Conservation (phyloP, 2,329 filamentous ascomycete genomes). For the Lasiodiplodia gonubiensis region DNA sequence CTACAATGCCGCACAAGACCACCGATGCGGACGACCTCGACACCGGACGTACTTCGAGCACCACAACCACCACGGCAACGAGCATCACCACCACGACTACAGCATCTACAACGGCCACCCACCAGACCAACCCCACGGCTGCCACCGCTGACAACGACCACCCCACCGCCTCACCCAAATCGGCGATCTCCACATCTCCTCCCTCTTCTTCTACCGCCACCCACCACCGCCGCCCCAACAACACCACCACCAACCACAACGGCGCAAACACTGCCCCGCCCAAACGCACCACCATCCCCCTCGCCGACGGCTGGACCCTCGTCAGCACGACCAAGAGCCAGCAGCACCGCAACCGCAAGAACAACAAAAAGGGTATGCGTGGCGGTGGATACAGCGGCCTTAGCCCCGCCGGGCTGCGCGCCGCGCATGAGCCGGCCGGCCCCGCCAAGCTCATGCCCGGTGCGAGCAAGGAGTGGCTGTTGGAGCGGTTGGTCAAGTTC, state of each 20-base stretch:
- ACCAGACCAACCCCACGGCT: not conserved
- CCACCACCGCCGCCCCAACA: slow-evolving; percentile 1
- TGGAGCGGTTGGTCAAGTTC: slow-evolving; percentile 19
- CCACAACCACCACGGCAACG: not conserved
- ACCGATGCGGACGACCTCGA: not conserved
- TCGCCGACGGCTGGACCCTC: slow-evolving; percentile 46
- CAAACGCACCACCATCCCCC: slow-evolving; percentile 40
- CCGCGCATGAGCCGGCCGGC: slow-evolving; percentile 14
- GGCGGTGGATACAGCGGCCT: slow-evolving; percentile 1
- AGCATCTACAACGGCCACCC: not conserved
- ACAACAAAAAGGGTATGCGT: slow-evolving; percentile 20
- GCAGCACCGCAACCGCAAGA: slow-evolving; percentile 45
- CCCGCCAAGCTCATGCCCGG: slow-evolving; percentile 22
- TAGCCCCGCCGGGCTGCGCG: slow-evolving; percentile 28
- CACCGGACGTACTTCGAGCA: not conserved
- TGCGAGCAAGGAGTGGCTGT: not conserved
- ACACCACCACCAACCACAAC: not conserved
- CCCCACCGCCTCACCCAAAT: not conserved
- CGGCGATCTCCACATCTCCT: not conserved
- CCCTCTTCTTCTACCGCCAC: not conserved
- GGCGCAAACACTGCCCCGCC: slow-evolving; percentile 29
- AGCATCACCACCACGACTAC: not conserved
- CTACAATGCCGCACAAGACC: slow-evolving; percentile 23
- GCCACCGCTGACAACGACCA: not conserved
- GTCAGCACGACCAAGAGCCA: slow-evolving; percentile 35